These are phyloP conservation scores for Conticribra weissflogii DNA, from an alignment of 108 stramenopile species.

Conservation along the genomic window DNA sequence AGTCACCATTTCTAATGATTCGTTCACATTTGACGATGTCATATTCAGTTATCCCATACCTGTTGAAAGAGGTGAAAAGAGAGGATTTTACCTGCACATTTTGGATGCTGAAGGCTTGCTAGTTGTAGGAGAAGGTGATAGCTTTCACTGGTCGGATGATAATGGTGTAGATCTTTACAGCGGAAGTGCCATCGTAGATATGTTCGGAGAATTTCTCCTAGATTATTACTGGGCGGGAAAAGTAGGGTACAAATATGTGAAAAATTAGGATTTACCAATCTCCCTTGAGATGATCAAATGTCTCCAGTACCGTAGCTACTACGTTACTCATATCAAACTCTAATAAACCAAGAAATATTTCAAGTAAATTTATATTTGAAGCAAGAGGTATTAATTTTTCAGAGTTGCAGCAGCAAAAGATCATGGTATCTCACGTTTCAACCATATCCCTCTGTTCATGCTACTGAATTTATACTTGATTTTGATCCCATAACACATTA, in stretches of 20 bases:
- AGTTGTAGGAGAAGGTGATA: not conserved
- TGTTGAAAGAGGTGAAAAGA: not conserved
- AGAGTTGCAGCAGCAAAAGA: too few relatives aligned
- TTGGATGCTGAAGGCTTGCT: not conserved
- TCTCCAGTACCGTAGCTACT: too few relatives aligned
- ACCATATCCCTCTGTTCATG: too few relatives aligned
- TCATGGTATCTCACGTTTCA: too few relatives aligned
- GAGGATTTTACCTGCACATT: not conserved
- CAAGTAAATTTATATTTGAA: too few relatives aligned
- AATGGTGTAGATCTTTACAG: not conserved
- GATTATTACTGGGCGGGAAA: not conserved
- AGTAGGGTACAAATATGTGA: not conserved
- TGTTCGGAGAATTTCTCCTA: not conserved
- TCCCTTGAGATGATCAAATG: not conserved
- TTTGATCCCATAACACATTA: too few relatives aligned
- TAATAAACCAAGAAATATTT: too few relatives aligned
- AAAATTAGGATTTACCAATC: too few relatives aligned
- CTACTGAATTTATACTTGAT: too few relatives aligned
- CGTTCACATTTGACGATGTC: not conserved
- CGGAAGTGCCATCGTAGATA: not conserved
- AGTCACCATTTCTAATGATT: not conserved
- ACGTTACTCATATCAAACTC: too few relatives aligned
- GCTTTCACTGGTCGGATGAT: not conserved
- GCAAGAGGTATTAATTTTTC: too few relatives aligned
- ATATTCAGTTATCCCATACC: not conserved